These are phyloP conservation scores for Chamaecrista fasciculata DNA, from an alignment of 306 rosid genomes.

Conservation along the genomic window DNA sequence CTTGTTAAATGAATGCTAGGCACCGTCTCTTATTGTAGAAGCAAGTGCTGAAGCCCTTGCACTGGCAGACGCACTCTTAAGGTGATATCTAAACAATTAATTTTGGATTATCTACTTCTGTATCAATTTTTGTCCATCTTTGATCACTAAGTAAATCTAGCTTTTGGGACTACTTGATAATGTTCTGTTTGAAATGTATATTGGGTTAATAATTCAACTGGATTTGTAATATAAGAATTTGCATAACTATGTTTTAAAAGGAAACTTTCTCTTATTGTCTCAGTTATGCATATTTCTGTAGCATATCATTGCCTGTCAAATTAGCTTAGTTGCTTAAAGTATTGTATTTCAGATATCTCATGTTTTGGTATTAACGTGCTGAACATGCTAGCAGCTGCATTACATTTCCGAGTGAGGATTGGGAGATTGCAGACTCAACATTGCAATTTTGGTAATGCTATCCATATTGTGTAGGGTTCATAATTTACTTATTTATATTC, in stretches of 20 bases:
- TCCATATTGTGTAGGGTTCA: constrained; percentile 20
- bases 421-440: constrained; percentile 97
- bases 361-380: constrained; percentile 33
- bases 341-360: constrained; percentile 24
- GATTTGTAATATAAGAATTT: constrained; percentile 23
- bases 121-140: constrained; percentile 25
- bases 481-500: constrained; percentile 4
- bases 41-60: constrained; percentile 84
- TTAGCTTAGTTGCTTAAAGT: constrained; percentile 27
- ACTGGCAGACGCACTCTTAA: constrained; percentile 78
- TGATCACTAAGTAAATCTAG: neutral
- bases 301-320: neutral
- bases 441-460: constrained; percentile 83
- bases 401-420: constrained; percentile 90
- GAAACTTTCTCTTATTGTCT: neutral
- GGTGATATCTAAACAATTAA: constrained; percentile 48
- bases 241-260: constrained; percentile 18
- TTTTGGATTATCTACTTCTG: constrained; percentile 21
- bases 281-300: constrained; percentile 12
- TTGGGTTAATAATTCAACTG: constrained; percentile 18
- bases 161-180: constrained; percentile 25
- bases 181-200: constrained; percentile 14
- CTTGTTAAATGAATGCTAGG: constrained; percentile 51
- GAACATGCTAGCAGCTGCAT: constrained; percentile 66
- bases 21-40: constrained; percentile 84